Conservation (phyloP, 345 rosid genomes). For the Hirschfeldia incana region DNA sequence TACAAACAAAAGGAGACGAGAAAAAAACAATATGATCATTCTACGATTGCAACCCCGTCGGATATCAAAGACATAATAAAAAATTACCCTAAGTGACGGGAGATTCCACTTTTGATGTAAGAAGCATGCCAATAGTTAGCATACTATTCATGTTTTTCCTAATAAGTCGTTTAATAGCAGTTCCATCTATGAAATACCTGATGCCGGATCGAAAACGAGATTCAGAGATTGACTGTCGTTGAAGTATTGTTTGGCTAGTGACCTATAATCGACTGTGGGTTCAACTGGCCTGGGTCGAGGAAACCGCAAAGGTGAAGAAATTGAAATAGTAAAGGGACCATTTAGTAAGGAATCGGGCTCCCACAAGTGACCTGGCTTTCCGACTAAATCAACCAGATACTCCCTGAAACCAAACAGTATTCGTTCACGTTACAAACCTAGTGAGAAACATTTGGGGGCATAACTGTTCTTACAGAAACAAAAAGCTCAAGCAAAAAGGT, state of each 20-base stretch:
- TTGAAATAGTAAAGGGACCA: slow-evolving; percentile 91
- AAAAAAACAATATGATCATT: slow-evolving; percentile 8
- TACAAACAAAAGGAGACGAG: background rate
- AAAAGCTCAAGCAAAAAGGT: slow-evolving; percentile 1
- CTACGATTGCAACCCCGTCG: slow-evolving; percentile 7
- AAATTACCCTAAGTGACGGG: background rate
- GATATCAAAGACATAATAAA: slow-evolving; percentile 1
- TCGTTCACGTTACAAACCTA: slow-evolving; percentile 30
- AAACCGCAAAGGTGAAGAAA: slow-evolving; percentile 95
- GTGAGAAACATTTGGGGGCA: background rate
- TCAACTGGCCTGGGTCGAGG: slow-evolving; percentile 70
- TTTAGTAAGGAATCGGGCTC: slow-evolving; percentile 96
- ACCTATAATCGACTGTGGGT: slow-evolving; percentile 73
- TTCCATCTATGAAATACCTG: slow-evolving; percentile 48
- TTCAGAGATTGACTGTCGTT: slow-evolving; percentile 69
- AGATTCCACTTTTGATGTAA: background rate
- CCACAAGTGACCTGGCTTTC: slow-evolving; percentile 84
- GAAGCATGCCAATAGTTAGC: background rate
- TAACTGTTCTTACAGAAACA: slow-evolving; percentile 3
- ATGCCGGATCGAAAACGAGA: slow-evolving; percentile 69
- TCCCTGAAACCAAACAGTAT: slow-evolving; percentile 64
- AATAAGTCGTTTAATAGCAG: too few species aligned
- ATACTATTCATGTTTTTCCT: background rate
- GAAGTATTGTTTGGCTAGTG: slow-evolving; percentile 90
- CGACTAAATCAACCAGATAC: slow-evolving; percentile 87